Base-by-base conservation (phyloP, 2,329 filamentous ascomycete species). In the Talaromyces amestolkiae region DNA sequence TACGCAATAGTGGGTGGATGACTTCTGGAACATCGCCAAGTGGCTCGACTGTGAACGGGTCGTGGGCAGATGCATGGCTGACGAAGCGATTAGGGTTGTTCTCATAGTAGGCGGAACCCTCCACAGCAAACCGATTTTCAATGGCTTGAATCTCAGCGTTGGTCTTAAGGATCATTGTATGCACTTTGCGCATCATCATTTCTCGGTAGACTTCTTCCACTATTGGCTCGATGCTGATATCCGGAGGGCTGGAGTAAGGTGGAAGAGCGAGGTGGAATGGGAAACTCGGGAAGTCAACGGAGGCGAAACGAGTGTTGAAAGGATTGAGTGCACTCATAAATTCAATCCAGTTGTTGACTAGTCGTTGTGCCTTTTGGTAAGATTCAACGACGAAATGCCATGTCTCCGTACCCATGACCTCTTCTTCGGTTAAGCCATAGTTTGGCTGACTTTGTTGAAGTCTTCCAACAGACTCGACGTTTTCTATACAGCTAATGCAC, bases 11-110 rank as follows among this genome's bases (percentile, higher is more conserved):
- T 15, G 56, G 56, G 13, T 37, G 27, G 2, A 19, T 4, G 19
- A 27, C 17, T 45, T 59, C 33, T 7, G 56, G 56, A 3, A 22
- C 37, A 5, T 45, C 39, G 3, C 17, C 22, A 6, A 27, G 35
- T n/a, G 6, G n/a, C 11, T 45, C 39, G 3, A 31, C 22, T n/a
- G 8, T 39, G 37, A 59, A 59, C 8, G 37, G 33, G 10, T 59
- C 56, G 3, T 43, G 19, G 15, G 37, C 22, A n/a, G 56, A 15
- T 7, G 24, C 27, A 9, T 59, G 56, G 17, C 56, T 59, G 8
- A 59, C 56, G 24, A 59, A 59, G 4, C 56, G 56, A 45, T 59
- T 5, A 15, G 56, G 56, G 17, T 39, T 41, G 13, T 59, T 59
- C 3, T 39, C 56, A 33, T 45, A 59, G 24, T 27, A 59, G 1